These are phyloP conservation scores for Fennellomyces sp. DNA, from an alignment of 371 early-diverging fungal genomes.

Conservation along the genomic window DNA sequence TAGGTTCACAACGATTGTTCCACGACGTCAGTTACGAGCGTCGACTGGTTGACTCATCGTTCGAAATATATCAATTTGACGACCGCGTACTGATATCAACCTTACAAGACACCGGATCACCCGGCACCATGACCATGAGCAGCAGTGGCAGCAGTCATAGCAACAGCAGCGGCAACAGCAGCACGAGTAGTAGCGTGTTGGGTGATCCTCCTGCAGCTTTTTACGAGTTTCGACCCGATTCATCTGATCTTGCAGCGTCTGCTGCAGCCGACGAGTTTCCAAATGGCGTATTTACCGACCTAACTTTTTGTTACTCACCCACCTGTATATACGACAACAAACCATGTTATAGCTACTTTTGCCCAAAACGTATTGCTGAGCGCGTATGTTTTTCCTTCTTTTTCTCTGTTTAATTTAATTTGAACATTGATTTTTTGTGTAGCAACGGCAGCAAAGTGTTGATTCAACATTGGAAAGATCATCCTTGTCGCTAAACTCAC, in stretches of 20 bases:
- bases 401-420: background rate
- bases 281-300: slow-evolving; percentile 81
- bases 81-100: slow-evolving; percentile 25
- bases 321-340: slow-evolving; percentile 69
- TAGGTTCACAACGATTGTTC: slow-evolving; percentile 73
- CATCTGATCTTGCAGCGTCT: background rate
- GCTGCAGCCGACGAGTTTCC: slow-evolving; percentile 33
- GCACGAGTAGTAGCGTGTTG: slow-evolving; percentile 11
- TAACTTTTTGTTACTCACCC: slow-evolving; percentile 91
- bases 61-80: slow-evolving; percentile 70
- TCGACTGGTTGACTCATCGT: slow-evolving; percentile 61
- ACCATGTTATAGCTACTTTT: slow-evolving; percentile 85
- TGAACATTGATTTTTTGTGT: background rate
- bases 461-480: slow-evolving; percentile 3
- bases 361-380: slow-evolving; percentile 54
- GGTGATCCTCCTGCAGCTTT: no score
- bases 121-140: slow-evolving; percentile 6
- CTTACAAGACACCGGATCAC: slow-evolving; percentile 14
- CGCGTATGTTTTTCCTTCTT: background rate
- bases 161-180: slow-evolving; percentile 13
- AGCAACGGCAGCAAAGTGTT: slow-evolving; percentile 1
- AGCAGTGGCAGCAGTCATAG: slow-evolving; percentile 11
- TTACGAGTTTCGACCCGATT: slow-evolving; percentile 12
- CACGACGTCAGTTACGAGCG: slow-evolving; percentile 72
- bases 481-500: background rate